A percentile compares a stretch with the other conserved stretches of the same genome.
Conservation (phyloP, 129 eudicot genomes). For the Flaveria linearis region DNA sequence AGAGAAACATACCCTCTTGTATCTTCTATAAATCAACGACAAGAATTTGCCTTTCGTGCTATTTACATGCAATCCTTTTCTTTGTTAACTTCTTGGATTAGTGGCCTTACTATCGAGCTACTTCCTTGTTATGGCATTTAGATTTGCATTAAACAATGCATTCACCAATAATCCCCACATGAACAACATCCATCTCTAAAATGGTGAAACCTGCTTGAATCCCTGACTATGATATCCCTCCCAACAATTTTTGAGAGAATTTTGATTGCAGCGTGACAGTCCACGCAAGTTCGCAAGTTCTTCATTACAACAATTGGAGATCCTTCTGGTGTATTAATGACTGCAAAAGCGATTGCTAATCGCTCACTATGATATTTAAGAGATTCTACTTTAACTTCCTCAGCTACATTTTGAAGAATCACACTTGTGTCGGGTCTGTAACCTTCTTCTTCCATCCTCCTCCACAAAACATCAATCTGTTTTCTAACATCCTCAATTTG, state of each 20-base stretch:
- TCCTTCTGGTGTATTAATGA: conserved; percentile 69
- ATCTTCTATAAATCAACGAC: neutral
- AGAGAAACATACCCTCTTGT: neutral
- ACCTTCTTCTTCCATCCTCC: conserved; percentile 67
- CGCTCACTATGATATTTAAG: conserved; percentile 78
- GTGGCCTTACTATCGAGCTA: neutral
- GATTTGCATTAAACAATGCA: neutral
- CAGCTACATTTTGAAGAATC: conserved; percentile 67
- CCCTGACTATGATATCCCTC: conserved; percentile 72
- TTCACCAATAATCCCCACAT: conserved; percentile 87
- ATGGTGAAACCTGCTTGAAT: conserved; percentile 80
- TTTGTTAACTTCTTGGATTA: conserved; percentile 1
- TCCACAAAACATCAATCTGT: conserved; percentile 51
- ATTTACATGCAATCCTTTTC: conserved; percentile 12
- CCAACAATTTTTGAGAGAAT: conserved; percentile 65
- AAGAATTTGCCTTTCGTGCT: neutral
- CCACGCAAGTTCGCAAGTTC: conserved; percentile 75
- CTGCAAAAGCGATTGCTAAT: conserved; percentile 71
- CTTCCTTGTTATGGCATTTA: neutral
- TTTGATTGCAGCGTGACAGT: conserved; percentile 90
- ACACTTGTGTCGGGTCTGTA: conserved; percentile 74
- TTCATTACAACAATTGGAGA: conserved; percentile 72
- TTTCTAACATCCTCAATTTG: conserved; percentile 45
- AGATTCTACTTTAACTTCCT: conserved; percentile 60
- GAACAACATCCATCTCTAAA: conserved; percentile 74